A percentile compares a stretch with the other conserved stretches of the same genome.
Conservation (phyloP, 1,284 basidiomycete species). For the Nidula niveotomentosa region DNA sequence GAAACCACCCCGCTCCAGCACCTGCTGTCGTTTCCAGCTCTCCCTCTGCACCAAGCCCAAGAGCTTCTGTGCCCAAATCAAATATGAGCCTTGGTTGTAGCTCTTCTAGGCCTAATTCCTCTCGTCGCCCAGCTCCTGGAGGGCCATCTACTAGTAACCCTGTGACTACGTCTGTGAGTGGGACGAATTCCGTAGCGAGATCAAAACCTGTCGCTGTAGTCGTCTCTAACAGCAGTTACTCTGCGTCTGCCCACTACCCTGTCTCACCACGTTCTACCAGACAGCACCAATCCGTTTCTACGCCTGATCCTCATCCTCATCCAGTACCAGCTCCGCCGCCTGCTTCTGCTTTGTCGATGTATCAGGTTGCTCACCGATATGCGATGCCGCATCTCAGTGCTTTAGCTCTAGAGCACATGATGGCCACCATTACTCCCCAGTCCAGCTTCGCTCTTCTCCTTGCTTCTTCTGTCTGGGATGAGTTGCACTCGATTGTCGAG, state of each 20-base stretch:
- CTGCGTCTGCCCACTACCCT: conserved; percentile 40
- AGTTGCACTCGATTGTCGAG: conserved; percentile 61
- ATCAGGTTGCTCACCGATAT: conserved; percentile 82
- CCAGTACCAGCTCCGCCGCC: conserved; percentile 63
- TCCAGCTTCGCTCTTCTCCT: conserved; percentile 74
- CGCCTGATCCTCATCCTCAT: conserved; percentile 73
- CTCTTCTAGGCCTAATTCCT: conserved; percentile 15
- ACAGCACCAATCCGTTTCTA: conserved; percentile 25
- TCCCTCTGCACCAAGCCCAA: conserved; percentile 5
- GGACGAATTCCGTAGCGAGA: conserved; percentile 17
- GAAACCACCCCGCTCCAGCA: conserved; percentile 11
- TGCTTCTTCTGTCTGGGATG: conserved; percentile 66
- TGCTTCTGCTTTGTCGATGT: conserved; percentile 76
- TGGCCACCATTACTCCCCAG: conserved; percentile 70
- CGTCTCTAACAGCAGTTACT: conserved; percentile 25
- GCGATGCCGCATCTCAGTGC: conserved; percentile 63
- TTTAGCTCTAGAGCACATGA: conserved; percentile 75
- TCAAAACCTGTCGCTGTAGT: conserved; percentile 42
- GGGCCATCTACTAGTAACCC: conserved; percentile 1
- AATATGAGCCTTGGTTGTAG: conserved; percentile 4
- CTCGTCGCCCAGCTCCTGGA: too few species aligned
- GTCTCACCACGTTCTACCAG: conserved; percentile 40
- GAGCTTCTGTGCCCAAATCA: conserved; percentile 17
- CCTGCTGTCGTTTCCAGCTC: neutral
- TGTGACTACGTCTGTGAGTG: neutral